phyloP scores from a whole-genome alignment of 441 rosid genomes.

The Viola pubescens region DNA sequence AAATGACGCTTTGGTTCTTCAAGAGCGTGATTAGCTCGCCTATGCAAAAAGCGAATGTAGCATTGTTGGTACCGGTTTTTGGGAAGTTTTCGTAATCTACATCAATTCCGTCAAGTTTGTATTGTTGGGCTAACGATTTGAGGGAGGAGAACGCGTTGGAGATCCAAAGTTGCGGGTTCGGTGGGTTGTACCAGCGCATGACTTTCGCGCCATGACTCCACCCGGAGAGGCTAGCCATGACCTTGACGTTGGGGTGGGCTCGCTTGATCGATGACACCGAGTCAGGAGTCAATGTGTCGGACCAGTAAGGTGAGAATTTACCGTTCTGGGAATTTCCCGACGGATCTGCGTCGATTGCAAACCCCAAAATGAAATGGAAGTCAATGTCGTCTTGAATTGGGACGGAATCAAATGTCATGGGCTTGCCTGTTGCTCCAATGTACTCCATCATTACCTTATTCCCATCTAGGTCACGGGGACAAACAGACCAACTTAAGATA shows the following conservation, averaged over 20 bases:
- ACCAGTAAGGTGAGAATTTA: constrained; percentile 38
- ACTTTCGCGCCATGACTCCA: constrained; percentile 34
- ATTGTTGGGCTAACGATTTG: constrained; percentile 19
- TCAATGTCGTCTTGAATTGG: constrained; percentile 31
- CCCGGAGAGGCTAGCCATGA: constrained; percentile 42
- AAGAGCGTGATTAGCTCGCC: constrained; percentile 39
- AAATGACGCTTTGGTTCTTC: constrained; percentile 31
- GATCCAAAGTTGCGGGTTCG: constrained; percentile 29
- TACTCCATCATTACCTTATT: constrained; percentile 58
- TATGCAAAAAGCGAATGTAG: constrained; percentile 34
- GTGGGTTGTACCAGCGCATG: constrained; percentile 38
- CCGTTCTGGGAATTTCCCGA: constrained; percentile 39
- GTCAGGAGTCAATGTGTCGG: constrained; percentile 24
- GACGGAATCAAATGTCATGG: constrained; percentile 29
- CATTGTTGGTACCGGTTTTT: background rate
- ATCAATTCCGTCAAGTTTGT: constrained; percentile 51
- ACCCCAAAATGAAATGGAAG: constrained; percentile 41
- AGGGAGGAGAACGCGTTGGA: constrained; percentile 42
- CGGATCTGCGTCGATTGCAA: constrained; percentile 38
- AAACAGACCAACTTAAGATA: background rate
- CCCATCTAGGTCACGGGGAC: background rate
- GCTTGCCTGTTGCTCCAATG: constrained; percentile 43
- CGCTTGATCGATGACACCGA: constrained; percentile 27
- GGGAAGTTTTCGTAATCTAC: constrained; percentile 51
- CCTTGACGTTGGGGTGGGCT: constrained; percentile 35